A percentile compares a stretch with the other conserved stretches of the same genome.
Evolutionary conservation across 345 rosid genomes (phyloP).

Genomic region (Bruguiera sexangula): DNA sequence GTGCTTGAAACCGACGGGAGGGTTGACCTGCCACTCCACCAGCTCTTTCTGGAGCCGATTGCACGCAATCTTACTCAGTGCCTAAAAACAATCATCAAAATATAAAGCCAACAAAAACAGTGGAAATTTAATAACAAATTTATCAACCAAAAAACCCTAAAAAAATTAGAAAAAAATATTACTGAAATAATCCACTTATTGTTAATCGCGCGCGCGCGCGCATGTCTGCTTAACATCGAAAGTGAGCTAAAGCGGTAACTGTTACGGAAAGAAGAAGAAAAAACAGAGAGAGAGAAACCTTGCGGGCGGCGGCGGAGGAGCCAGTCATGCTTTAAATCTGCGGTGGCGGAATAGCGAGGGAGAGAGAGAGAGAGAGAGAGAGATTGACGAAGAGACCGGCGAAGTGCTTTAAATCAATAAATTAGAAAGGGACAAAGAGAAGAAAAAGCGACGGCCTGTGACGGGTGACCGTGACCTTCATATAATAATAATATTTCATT

Average conservation of each 20-base stretch:
- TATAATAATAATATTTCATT: too few relatives aligned
- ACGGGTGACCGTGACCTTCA: neutral
- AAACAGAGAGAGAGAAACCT: constrained; percentile 23
- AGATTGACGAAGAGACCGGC: neutral
- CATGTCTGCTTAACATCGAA: too few relatives aligned
- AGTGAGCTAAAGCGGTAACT: too few relatives aligned
- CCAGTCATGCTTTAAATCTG: constrained; percentile 56
- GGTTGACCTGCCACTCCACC: constrained; percentile 91
- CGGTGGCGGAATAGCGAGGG: neutral
- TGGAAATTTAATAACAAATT: neutral
- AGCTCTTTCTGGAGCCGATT: constrained; percentile 97
- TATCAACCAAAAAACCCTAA: neutral
- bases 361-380: neutral
- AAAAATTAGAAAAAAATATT: neutral
- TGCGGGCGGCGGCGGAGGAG: constrained; percentile 75
- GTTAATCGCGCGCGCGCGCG: too few relatives aligned
- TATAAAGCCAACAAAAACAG: neutral
- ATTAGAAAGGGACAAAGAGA: constrained; percentile 9
- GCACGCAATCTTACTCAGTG: constrained; percentile 85
- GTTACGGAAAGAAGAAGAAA: neutral
- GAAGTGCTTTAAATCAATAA: neutral
- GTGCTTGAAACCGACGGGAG: constrained; percentile 86
- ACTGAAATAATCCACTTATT: neutral
- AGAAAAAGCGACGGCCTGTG: constrained; percentile 19
- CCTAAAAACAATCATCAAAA: constrained; percentile 31